These are phyloP conservation scores for Byssothecium circinans DNA, from an alignment of 2,329 filamentous ascomycete species.

Conservation along the genomic window DNA sequence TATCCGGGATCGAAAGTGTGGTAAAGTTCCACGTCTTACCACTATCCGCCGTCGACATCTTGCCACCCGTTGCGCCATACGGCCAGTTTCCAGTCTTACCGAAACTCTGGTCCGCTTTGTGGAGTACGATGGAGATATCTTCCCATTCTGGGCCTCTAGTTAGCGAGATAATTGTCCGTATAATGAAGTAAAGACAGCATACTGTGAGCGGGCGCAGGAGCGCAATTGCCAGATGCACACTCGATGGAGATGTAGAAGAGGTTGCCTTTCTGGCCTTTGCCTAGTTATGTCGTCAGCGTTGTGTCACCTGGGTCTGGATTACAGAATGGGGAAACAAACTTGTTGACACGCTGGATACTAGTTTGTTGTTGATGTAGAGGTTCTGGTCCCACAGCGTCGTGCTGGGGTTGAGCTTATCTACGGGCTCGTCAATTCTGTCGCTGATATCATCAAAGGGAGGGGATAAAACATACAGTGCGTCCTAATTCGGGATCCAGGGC, in stretches of 20 bases:
- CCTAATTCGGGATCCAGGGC: conserved; percentile 18
- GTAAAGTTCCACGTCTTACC: conserved; percentile 23
- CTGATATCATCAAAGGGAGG: too few relatives aligned
- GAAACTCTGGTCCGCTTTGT: conserved; percentile 17
- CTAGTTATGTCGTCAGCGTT: conserved; percentile 10
- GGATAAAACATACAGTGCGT: conserved; percentile 19
- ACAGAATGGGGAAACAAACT: conserved; percentile 17
- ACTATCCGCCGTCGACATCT: conserved; percentile 20
- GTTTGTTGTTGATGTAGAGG: conserved; percentile 23
- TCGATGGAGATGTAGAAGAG: conserved; percentile 28
- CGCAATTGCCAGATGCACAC: conserved; percentile 20
- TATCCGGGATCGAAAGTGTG: conserved; percentile 11
- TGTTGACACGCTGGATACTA: conserved; percentile 23
- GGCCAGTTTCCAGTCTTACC: conserved; percentile 16
- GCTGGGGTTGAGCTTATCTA: conserved; percentile 22
- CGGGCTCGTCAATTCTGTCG: not conserved
- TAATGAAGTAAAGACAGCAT: conserved; percentile 2
- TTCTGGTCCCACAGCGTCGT: conserved; percentile 29
- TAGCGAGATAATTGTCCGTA: not conserved
- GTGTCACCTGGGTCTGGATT: too few relatives aligned
- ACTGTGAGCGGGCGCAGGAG: conserved; percentile 24
- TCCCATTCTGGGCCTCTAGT: conserved; percentile 17
- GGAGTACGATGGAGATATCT: conserved; percentile 17
- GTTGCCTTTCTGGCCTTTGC: conserved; percentile 23
- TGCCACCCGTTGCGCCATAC: conserved; percentile 17